phyloP scores from a whole-genome alignment of 176 grass and related monocot genomes.

The Musa beccarii region DNA sequence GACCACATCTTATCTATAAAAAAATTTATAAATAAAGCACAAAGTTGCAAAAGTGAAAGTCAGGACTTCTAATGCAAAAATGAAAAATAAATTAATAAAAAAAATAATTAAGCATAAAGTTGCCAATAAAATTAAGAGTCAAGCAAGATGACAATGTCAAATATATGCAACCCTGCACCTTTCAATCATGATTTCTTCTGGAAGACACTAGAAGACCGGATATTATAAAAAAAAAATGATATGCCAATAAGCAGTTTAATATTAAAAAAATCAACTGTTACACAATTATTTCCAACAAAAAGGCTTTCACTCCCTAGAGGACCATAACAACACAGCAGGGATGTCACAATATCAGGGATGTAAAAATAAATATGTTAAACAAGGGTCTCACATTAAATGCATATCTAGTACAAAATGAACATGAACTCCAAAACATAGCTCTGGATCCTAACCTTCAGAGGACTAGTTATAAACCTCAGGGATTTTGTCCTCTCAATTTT shows the following conservation, averaged over 20 bases:
- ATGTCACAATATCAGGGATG: neutral
- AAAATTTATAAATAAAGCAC: neutral
- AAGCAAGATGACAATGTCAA: no score
- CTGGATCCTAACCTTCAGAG: constrained; percentile 43
- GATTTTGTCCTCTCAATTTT: constrained; percentile 63
- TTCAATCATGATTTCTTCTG: no score
- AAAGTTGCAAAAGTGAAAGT: neutral
- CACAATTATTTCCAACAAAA: no score
- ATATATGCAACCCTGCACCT: no score
- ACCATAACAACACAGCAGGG: neutral
- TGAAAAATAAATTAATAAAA: neutral
- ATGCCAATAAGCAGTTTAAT: no score
- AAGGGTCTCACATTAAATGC: neutral
- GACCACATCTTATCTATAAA: no score
- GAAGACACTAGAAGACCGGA: no score
- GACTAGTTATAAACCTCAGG: constrained; percentile 45
- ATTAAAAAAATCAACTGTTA: no score
- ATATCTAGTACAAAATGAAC: no score
- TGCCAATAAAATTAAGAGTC: neutral
- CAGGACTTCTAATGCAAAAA: neutral
- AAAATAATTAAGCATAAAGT: neutral
- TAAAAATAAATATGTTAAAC: neutral
- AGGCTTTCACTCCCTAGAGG: no score
- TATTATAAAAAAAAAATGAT: no score
- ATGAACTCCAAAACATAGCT: neutral